Base-by-base conservation (phyloP, 306 rosid genomes). In the Cyclanthera cordifolia region DNA sequence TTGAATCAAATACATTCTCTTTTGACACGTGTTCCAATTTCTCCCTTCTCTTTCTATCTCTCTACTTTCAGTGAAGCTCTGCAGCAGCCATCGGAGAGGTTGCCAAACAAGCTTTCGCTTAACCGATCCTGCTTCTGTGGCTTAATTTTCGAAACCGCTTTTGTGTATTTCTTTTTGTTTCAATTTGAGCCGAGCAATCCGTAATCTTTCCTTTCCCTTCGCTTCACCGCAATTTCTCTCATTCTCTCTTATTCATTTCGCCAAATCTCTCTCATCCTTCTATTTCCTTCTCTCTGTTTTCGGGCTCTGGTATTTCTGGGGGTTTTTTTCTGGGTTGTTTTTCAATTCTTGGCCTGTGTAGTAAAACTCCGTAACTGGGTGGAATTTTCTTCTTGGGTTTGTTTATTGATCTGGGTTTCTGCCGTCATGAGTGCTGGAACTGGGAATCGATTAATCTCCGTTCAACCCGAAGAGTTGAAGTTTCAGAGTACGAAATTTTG, bases 381-480 rank as follows among this genome's bases (percentile, higher is more conserved):
- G 13, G 49, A 13, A 14, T 28, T 57, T 28, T 11, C 14, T 57
- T 19, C 20, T 61, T 61, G 7, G 8, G 41, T 37, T 61, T 61
- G 27, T 1, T 21, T 34, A 10, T 68, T 54, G 30, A 70, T 79
- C 71, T 46, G 73, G 58, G 27, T 30, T 72, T 20, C 19, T 53
- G 27, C 75, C 83, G 78, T 69, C 88, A 93, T 90, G 96, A 80
- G 83, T 76, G 79, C 81, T 72, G 75, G 73, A 48, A 61, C 57
- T 53, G 65, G 75, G 15, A 77, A 77, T 73, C 80, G 75, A 21
- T 69, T 85, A 72, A 82, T 93, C 74, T 79, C 95, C 51, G 75
- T 90, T 71, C 71, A 54, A 53, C 94, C 96, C 34, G 95, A 88
- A 45, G 97, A 93, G 75, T 91, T 93, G 81, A 86, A 76, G 73